Evolutionary conservation across 2,329 filamentous ascomycete species (phyloP).

Genomic region (Aspergillus quadricinctus): DNA sequence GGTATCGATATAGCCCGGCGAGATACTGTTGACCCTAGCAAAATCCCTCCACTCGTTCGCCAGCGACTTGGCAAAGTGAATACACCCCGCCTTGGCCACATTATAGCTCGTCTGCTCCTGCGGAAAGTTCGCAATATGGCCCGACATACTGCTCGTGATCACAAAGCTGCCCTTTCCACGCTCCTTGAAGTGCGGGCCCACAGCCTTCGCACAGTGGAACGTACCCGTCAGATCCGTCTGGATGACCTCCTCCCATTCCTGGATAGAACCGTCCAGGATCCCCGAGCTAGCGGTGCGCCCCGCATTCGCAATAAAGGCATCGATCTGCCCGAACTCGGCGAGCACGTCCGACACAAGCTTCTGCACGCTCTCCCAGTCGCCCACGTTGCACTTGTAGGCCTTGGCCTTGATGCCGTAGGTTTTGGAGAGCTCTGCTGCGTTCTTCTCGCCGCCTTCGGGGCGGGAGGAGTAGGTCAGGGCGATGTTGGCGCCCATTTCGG

Average conservation of each 20-base stretch:
- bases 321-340: slow-evolving; percentile 66
- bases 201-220: slow-evolving; percentile 81
- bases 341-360: slow-evolving; percentile 57
- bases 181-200: slow-evolving; percentile 73
- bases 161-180: slow-evolving; percentile 61
- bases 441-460: slow-evolving; percentile 59
- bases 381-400: slow-evolving; percentile 63
- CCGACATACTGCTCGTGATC: slow-evolving; percentile 62
- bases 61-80: slow-evolving; percentile 60
- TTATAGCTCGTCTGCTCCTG: slow-evolving; percentile 66
- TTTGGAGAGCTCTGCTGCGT: slow-evolving; percentile 57
- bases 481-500: slow-evolving; percentile 61
- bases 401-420: slow-evolving; percentile 62
- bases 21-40: slow-evolving; percentile 64
- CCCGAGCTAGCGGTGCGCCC: slow-evolving; percentile 66
- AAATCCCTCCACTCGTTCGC: slow-evolving; percentile 69
- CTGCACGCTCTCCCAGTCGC: slow-evolving; percentile 53
- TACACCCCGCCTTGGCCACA: slow-evolving; percentile 63
- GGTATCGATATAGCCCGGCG: slow-evolving; percentile 65
- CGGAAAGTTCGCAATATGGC: slow-evolving; percentile 53
- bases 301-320: slow-evolving; percentile 66
- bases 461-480: slow-evolving; percentile 65
- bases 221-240: slow-evolving; percentile 82
- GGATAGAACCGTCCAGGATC: slow-evolving; percentile 64
- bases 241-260: slow-evolving; percentile 73